Percentiles rank a stretch among this genome's conserved stretches.
These are phyloP conservation scores for Fusarium ramigenum DNA, from an alignment of 2,329 filamentous ascomycete species.

Conservation along the genomic window DNA sequence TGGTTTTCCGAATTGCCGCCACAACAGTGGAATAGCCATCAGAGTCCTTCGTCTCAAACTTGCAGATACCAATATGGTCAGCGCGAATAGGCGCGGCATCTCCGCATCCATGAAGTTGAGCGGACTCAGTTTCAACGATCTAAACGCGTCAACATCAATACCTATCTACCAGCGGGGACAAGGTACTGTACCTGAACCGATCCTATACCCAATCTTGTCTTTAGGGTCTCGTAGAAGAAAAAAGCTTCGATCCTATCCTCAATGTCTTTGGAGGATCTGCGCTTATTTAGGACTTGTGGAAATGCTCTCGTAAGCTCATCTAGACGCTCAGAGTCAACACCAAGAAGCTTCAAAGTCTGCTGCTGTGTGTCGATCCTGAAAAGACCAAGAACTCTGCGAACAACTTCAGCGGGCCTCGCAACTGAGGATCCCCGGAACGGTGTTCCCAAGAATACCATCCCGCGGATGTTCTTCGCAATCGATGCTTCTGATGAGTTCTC, in stretches of 20 bases:
- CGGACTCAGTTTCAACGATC: fast-evolving
- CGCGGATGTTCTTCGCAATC: fast-evolving
- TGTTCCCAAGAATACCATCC: background rate
- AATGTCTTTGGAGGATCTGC: fast-evolving
- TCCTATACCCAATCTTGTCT: background rate
- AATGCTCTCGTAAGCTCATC: fast-evolving
- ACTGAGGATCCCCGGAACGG: background rate
- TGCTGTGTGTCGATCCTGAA: background rate
- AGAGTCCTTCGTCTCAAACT: background rate
- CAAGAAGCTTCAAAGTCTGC: background rate
- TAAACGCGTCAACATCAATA: fast-evolving
- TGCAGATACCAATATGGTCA: background rate
- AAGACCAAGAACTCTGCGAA: fast-evolving
- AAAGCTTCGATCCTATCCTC: fast-evolving
- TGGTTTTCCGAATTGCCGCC: background rate
- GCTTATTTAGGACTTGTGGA: background rate
- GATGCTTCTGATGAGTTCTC: fast-evolving
- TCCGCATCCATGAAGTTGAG: background rate
- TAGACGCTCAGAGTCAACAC: background rate
- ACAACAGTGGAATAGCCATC: background rate
- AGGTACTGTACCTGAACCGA: background rate
- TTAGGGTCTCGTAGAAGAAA: background rate
- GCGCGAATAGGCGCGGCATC: background rate
- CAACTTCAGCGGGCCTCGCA: fast-evolving
- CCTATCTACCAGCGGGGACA: fast-evolving